phyloP scores from a whole-genome alignment of 192 early-diverging fungal species.

The Coemansia sp. region DNA sequence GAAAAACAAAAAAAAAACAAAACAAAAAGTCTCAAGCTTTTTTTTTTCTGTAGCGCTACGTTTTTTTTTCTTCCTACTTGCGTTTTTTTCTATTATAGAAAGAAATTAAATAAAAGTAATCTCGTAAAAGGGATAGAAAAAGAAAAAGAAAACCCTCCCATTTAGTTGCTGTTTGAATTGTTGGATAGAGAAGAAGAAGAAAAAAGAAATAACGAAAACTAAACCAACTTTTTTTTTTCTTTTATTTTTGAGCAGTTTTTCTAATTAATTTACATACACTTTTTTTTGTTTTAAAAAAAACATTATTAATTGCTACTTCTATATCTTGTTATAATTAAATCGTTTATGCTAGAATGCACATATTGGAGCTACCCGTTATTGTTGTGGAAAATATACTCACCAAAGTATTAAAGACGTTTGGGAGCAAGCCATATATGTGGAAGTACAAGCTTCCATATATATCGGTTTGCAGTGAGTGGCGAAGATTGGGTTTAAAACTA shows the following conservation, averaged over 20 bases:
- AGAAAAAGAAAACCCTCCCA: no score
- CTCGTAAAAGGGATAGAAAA: no score
- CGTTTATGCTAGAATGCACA: neutral
- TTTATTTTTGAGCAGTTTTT: no score
- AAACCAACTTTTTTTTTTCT: no score
- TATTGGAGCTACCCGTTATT: neutral
- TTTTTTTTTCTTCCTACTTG: neutral
- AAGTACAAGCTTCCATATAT: slow-evolving; percentile 1
- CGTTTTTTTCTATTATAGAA: neutral
- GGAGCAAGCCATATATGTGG: neutral
- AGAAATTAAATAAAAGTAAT: neutral
- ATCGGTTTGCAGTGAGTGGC: slow-evolving; percentile 2
- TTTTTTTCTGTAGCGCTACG: neutral
- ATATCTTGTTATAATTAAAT: neutral
- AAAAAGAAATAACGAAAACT: neutral
- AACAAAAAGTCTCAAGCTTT: neutral
- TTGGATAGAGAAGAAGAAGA: no score
- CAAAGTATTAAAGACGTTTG: neutral
- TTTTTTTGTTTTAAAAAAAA: no score
- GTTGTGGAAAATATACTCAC: neutral
- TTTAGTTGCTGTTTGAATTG: no score
- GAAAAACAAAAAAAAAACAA: no score
- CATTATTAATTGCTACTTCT: no score
- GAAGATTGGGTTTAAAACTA: neutral
- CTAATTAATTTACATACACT: no score